These are phyloP conservation scores for Macrophomina pseudophaseolina DNA, from an alignment of 2,329 filamentous ascomycete species.

Conservation along the genomic window DNA sequence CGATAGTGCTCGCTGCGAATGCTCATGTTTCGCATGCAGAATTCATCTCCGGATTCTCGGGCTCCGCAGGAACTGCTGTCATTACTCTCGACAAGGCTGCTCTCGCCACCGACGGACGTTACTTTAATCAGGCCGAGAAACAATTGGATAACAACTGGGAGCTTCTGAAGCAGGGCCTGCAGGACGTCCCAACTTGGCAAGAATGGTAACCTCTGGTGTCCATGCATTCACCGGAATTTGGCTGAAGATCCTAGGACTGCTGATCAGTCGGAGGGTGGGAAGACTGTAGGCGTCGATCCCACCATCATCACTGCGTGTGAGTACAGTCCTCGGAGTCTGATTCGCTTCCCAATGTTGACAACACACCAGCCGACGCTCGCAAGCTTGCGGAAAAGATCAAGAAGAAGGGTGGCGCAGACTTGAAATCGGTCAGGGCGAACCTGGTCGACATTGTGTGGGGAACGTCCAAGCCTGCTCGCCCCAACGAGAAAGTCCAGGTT, in stretches of 20 bases:
- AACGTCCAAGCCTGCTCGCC: constrained; percentile 71
- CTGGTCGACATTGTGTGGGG: constrained; percentile 93
- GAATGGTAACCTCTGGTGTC: constrained; percentile 71
- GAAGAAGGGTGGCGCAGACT: constrained; percentile 78
- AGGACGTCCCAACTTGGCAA: constrained; percentile 95
- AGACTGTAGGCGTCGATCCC: constrained; percentile 88
- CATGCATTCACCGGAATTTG: not conserved
- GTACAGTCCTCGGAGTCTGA: constrained; percentile 30
- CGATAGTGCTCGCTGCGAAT: constrained; percentile 25
- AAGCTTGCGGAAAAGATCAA: constrained; percentile 86
- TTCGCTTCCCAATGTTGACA: not conserved
- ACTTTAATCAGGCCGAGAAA: constrained; percentile 94
- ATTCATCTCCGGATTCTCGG: constrained; percentile 92
- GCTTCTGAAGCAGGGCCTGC: constrained; percentile 88
- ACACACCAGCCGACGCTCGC: constrained; percentile 61
- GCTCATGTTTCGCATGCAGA: constrained; percentile 52
- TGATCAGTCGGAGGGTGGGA: constrained; percentile 83
- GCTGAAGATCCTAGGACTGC: constrained; percentile 58
- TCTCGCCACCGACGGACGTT: constrained; percentile 91
- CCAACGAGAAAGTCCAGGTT: constrained; percentile 75
- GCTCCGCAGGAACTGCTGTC: constrained; percentile 91
- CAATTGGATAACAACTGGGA: constrained; percentile 92
- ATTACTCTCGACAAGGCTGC: constrained; percentile 85
- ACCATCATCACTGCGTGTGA: constrained; percentile 76
- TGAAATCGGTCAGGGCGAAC: constrained; percentile 79